These are phyloP conservation scores for Obelidium mucronatum DNA, from an alignment of 192 early-diverging fungal genomes.

Conservation along the genomic window DNA sequence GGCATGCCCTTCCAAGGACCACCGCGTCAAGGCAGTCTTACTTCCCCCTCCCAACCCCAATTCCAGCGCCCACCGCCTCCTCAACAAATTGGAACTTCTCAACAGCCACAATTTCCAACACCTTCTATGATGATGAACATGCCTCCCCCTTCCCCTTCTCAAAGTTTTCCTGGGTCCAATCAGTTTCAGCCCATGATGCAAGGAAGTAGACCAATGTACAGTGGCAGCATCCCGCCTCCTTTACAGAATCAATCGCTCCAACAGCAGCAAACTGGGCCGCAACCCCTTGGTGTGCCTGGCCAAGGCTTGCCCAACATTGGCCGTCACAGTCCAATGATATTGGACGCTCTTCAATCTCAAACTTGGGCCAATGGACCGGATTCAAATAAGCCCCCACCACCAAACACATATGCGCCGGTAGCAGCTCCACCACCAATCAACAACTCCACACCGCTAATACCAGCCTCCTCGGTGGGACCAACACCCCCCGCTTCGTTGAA, in stretches of 20 bases:
- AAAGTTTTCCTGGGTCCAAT: background rate
- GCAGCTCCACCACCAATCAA: background rate
- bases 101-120: background rate
- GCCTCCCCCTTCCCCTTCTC: background rate
- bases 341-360: background rate
- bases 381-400: background rate
- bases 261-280: background rate
- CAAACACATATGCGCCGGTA: background rate
- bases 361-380: no score
- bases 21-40: conserved; percentile 23
- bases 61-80: conserved; percentile 10
- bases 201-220: background rate
- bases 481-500: conserved; percentile 6
- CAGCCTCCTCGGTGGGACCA: no score
- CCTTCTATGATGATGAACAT: background rate
- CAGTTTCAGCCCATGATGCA: background rate
- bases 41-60: conserved; percentile 14
- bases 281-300: background rate
- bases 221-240: background rate
- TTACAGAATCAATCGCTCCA: no score
- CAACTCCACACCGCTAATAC: background rate
- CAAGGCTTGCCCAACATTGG: background rate
- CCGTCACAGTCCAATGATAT: background rate
- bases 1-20: conserved; percentile 11
- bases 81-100: background rate